phyloP scores from a whole-genome alignment of 176 grass and related monocot genomes.

The Poa annua region DNA sequence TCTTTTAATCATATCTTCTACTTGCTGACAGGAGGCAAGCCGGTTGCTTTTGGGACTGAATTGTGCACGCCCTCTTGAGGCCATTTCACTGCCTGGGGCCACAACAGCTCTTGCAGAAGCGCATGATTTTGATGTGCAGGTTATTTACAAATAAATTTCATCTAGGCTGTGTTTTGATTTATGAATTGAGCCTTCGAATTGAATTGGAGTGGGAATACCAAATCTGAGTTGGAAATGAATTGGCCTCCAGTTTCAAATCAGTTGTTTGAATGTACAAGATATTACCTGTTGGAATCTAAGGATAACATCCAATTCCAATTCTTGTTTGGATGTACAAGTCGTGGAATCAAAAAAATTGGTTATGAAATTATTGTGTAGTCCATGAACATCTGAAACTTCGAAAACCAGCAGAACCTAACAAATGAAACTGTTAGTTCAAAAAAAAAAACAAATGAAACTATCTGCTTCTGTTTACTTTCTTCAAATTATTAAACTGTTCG shows the following conservation, averaged over 20 bases:
- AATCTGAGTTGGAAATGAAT: no score
- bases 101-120: constrained; percentile 47
- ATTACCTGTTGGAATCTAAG: no score
- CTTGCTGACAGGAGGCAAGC: constrained; percentile 71
- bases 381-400: not conserved
- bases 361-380: not conserved
- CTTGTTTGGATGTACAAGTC: no score
- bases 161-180: no score
- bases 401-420: not conserved
- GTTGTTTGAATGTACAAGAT: no score
- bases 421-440: no score
- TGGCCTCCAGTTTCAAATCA: no score
- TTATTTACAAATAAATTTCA: constrained; percentile 25
- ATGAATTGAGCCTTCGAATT: no score
- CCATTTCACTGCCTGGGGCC: constrained; percentile 52
- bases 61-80: constrained; percentile 63
- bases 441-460: constrained; percentile 18
- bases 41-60: constrained; percentile 79
- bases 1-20: constrained; percentile 20
- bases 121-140: constrained; percentile 88
- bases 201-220: no score
- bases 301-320: no score
- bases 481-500: not conserved
- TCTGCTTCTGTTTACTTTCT: not conserved
- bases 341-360: no score